Evolutionary conservation across 768 basidiomycete species (phyloP).

Genomic region (Pleurotus citrinopileatus): DNA sequence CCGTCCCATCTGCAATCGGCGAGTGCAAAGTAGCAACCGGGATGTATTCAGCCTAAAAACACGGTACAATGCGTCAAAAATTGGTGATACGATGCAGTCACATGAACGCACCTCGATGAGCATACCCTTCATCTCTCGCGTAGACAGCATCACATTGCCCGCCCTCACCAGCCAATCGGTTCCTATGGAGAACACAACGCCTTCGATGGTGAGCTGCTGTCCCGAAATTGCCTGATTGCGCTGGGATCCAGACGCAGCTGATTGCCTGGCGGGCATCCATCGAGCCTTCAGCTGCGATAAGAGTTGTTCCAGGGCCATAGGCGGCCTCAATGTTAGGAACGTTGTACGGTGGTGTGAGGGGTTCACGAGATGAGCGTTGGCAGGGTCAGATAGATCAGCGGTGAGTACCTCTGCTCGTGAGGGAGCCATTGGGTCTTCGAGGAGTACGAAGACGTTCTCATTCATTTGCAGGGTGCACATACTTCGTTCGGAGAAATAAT

Average conservation of each 20-base stretch:
- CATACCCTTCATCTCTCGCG: slow-evolving; percentile 81
- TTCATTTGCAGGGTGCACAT: slow-evolving; percentile 80
- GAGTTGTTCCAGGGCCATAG: slow-evolving; percentile 72
- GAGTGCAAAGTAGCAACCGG: slow-evolving; percentile 70
- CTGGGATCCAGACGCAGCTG: slow-evolving; percentile 32
- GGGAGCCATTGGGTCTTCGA: slow-evolving; percentile 76
- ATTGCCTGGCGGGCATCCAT: slow-evolving; percentile 70
- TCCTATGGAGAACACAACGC: slow-evolving; percentile 71
- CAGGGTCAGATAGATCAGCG: slow-evolving; percentile 40
- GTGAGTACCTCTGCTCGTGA: slow-evolving; percentile 58
- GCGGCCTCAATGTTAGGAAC: slow-evolving; percentile 72
- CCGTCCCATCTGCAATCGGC: slow-evolving; percentile 62
- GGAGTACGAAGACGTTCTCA: slow-evolving; percentile 73
- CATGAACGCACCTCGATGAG: slow-evolving; percentile 62
- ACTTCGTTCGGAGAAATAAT: slow-evolving; percentile 56
- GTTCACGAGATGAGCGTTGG: slow-evolving; percentile 39
- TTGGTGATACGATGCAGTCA: slow-evolving; percentile 11
- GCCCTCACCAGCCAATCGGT: slow-evolving; percentile 80
- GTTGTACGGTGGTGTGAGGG: slow-evolving; percentile 74
- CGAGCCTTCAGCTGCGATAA: slow-evolving; percentile 70
- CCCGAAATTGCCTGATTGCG: slow-evolving; percentile 44
- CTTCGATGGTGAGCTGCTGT: slow-evolving; percentile 73
- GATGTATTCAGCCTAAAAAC: slow-evolving; percentile 72
- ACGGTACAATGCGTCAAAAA: slow-evolving; percentile 4
- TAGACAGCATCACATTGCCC: slow-evolving; percentile 74